These are phyloP conservation scores for Xanthoconium stramineum DNA, from an alignment of 768 basidiomycete genomes.

Conservation along the genomic window DNA sequence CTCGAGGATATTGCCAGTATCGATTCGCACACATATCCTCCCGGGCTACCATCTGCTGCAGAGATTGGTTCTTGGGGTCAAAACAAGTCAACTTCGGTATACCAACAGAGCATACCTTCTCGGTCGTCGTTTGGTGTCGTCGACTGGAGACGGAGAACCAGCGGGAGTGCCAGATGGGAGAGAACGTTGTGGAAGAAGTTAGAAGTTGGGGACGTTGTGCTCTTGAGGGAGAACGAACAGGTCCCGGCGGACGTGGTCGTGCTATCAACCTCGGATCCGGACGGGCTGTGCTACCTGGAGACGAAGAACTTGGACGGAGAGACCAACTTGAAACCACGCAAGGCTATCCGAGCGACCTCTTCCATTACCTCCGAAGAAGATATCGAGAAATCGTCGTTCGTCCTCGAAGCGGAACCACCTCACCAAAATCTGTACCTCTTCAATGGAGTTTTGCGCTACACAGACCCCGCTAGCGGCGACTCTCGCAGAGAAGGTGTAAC, in stretches of 20 bases:
- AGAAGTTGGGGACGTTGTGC: conserved; percentile 93
- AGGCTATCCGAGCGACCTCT: conserved; percentile 71
- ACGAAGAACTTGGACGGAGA: conserved; percentile 98
- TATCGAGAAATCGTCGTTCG: conserved; percentile 80
- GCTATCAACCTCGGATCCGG: conserved; percentile 85
- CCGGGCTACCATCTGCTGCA: conserved; percentile 32
- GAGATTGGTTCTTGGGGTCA: conserved; percentile 37
- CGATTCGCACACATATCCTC: conserved; percentile 65
- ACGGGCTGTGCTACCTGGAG: conserved; percentile 92
- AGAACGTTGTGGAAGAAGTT: conserved; percentile 98
- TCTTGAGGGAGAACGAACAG: conserved; percentile 91
- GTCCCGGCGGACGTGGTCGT: conserved; percentile 96
- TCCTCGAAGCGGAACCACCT: conserved; percentile 90
- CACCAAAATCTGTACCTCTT: conserved; percentile 92
- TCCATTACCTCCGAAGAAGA: conserved; percentile 83
- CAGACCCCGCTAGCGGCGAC: conserved; percentile 48
- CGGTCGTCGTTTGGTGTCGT: conserved; percentile 67
- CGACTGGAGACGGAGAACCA: conserved; percentile 68
- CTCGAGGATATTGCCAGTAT: conserved; percentile 70
- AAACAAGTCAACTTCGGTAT: conserved; percentile 39
- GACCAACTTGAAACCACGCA: conserved; percentile 91
- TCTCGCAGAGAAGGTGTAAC: conserved; percentile 66
- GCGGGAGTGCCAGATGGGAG: conserved; percentile 84
- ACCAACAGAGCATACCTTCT: conserved; percentile 57
- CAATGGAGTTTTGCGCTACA: conserved; percentile 80